phyloP scores from a whole-genome alignment of 192 early-diverging fungal genomes.

The Coemansia sp. region DNA sequence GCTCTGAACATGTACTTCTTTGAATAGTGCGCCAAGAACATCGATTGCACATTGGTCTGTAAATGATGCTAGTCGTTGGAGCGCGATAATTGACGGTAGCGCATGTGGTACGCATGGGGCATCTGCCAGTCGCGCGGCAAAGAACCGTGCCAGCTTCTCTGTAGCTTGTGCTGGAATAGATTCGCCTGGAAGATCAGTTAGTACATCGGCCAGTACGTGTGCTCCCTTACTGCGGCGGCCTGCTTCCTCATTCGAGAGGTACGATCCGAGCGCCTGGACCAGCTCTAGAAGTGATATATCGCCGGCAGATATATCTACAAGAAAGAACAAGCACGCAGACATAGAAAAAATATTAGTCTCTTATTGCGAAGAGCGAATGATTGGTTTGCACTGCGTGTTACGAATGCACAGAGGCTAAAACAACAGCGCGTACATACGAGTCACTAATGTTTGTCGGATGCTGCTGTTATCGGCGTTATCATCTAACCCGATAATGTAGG shows the following conservation, averaged over 20 bases:
- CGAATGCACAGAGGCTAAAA: background rate
- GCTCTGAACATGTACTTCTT: slow-evolving; percentile 85
- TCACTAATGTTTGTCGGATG: slow-evolving; percentile 25
- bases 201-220: slow-evolving; percentile 63
- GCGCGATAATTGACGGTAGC: slow-evolving; percentile 61
- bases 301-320: slow-evolving; percentile 44
- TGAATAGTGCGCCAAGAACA: slow-evolving; percentile 61
- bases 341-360: background rate
- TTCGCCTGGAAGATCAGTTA: slow-evolving; percentile 44
- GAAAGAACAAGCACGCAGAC: background rate
- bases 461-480: slow-evolving; percentile 45
- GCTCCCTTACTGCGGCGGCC: slow-evolving; percentile 82
- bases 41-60: slow-evolving; percentile 57
- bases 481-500: slow-evolving; percentile 49
- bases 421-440: slow-evolving; percentile 11
- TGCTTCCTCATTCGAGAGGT: slow-evolving; percentile 80
- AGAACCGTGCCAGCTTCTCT: slow-evolving; percentile 67
- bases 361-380: background rate
- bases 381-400: background rate
- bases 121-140: slow-evolving; percentile 71
- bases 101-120: slow-evolving; percentile 66
- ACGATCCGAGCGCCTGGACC: slow-evolving; percentile 76
- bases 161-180: slow-evolving; percentile 43
- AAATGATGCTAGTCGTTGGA: slow-evolving; percentile 64
- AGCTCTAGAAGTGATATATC: slow-evolving; percentile 67